Base-by-base conservation (phyloP, 2,329 filamentous ascomycete species). In the Xylariomycetidae sp. region DNA sequence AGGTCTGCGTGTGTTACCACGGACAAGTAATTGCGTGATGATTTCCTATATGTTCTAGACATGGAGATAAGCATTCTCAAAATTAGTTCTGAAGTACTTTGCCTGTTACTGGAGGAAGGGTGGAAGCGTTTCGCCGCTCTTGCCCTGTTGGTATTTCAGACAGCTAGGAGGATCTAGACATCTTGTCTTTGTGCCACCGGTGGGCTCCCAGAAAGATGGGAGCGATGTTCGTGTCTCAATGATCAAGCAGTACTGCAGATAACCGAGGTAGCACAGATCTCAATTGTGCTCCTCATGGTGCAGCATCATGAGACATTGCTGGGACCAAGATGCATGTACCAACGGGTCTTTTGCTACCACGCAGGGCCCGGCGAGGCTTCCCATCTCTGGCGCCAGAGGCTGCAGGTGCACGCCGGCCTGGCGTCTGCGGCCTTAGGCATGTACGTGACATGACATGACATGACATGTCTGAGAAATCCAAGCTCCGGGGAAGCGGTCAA, bases 211-310 rank as follows among this genome's bases (percentile, higher is more conserved):
- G 47, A 42, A 40, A 39, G 33, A 48, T 45, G 51, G 50, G 42
- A 52, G 45, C 46, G 38, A 44, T 48, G 43, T 47, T 45, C 46
- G 36, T 12, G 24, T n/a, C n/a, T n/a, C 49, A 42, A 45, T 41
- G 48, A 51, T 51, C 50, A 53, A 43, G 49, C 45, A 37, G 36
- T 42, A 53, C 49, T 53, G 51, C 50, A 52, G 52, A 54, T 52
- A 55, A 43, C 52, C 52, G 52, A 52, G 37, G 52, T 52, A 19
- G 37, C 44, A 54, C 52, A 55, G 52, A 55, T 55, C 52, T 49
- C 32, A 32, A 20, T 48, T 44, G 48, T 55, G 42, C 44, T 42
- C 44, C 43, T 46, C 35, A 43, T 32, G 35, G 41, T 46, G 46
- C 49, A 53, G 50, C 43, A 54, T 54, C 49, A 43, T 49, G 43